These are phyloP conservation scores for Colletotrichum sansevieriae DNA, from an alignment of 2,329 filamentous ascomycete species.

Conservation along the genomic window DNA sequence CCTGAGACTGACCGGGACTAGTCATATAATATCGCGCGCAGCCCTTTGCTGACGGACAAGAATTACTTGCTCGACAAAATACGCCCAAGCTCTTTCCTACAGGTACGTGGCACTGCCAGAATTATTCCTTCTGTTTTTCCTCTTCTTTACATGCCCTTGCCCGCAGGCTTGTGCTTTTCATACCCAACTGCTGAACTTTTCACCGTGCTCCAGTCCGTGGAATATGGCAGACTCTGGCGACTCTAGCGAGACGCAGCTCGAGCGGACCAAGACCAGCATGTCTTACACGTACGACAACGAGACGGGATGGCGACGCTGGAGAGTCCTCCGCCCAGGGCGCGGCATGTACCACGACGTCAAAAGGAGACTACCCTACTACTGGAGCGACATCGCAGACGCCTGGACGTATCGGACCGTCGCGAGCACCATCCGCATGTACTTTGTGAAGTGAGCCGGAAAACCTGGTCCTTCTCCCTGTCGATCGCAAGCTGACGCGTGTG, in stretches of 20 bases:
- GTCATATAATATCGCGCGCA: no score
- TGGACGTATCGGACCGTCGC: conserved; percentile 67
- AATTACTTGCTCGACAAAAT: no score
- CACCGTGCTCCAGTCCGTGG: no score
- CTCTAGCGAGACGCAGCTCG: not conserved
- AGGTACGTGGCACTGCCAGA: no score
- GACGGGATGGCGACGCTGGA: conserved; percentile 56
- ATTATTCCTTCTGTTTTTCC: not conserved
- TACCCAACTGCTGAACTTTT: no score
- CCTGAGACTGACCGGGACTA: no score
- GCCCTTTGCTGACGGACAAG: no score
- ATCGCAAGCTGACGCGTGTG: conserved; percentile 12
- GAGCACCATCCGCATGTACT: conserved; percentile 69
- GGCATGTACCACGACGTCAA: conserved; percentile 68
- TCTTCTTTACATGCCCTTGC: not conserved
- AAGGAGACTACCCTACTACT: conserved; percentile 66
- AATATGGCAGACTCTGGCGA: not conserved
- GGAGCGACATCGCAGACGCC: conserved; percentile 67
- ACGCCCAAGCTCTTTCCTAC: no score
- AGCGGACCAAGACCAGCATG: not conserved
- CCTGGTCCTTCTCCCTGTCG: not conserved
- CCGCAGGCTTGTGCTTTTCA: not conserved
- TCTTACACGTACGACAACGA: conserved; percentile 52
- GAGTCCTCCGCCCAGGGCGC: conserved; percentile 58
- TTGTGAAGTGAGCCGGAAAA: conserved; percentile 52